A percentile compares a stretch with the other conserved stretches of the same genome.
These are phyloP conservation scores for cucumber (Cucumis sativus) DNA, from an alignment of 306 rosid genomes.

Conservation along the genomic window Cucumber_9930_V3 NC_026661.2:3048001-3048500, in stretches of 20 bases:
- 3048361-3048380: neutral
- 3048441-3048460: too few relatives aligned
- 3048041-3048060: too few relatives aligned
- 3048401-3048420: neutral
- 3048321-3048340: neutral
- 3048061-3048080: neutral
- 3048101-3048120: neutral
- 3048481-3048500: neutral
- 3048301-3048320: neutral
- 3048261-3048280: neutral
- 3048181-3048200: neutral
- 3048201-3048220: neutral
- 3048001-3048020: neutral
- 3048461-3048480: neutral
- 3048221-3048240: neutral
- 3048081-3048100: neutral
- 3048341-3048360: neutral
- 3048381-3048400: neutral
- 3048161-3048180: neutral
- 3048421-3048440: neutral
- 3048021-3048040: neutral
- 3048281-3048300: neutral
- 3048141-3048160: neutral
- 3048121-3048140: neutral
- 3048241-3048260: neutral